phyloP scores from a whole-genome alignment of 2,329 filamentous ascomycete species.

The Phymatotrichopsis omnivora region DNA sequence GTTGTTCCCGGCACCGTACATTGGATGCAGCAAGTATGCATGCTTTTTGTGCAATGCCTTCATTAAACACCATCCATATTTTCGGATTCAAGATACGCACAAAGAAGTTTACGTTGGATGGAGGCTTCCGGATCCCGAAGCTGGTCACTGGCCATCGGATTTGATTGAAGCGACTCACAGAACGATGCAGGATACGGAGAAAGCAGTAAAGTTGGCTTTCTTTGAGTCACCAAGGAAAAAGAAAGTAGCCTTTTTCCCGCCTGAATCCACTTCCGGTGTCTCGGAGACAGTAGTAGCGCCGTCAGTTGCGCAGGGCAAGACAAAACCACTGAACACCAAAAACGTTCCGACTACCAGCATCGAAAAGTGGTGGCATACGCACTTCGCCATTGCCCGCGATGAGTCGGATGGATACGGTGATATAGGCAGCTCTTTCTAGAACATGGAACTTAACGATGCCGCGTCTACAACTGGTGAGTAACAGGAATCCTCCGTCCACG shows the following conservation, averaged over 20 bases:
- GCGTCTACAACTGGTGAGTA: too few species aligned
- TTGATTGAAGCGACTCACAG: too few species aligned
- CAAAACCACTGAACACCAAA: too few species aligned
- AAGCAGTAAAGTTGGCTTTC: background rate
- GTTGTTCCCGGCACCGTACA: background rate
- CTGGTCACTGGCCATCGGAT: too few species aligned
- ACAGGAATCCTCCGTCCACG: too few species aligned
- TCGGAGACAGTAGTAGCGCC: background rate
- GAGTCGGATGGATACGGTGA: too few species aligned
- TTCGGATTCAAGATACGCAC: background rate
- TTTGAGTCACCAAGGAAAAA: background rate
- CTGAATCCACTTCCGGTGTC: background rate
- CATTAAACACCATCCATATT: constrained; percentile 2
- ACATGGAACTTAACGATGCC: background rate
- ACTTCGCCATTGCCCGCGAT: too few species aligned
- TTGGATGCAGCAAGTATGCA: constrained; percentile 2
- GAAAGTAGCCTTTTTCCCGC: background rate
- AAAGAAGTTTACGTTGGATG: background rate
- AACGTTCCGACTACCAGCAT: too few species aligned
- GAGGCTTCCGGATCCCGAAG: background rate
- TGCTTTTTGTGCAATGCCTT: background rate
- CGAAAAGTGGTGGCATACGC: too few species aligned
- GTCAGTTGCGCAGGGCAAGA: too few species aligned
- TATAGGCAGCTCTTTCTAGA: background rate
- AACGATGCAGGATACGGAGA: constrained; percentile 6